Conservation (phyloP, 345 rosid species). For the Geranium rotundifolium region DNA sequence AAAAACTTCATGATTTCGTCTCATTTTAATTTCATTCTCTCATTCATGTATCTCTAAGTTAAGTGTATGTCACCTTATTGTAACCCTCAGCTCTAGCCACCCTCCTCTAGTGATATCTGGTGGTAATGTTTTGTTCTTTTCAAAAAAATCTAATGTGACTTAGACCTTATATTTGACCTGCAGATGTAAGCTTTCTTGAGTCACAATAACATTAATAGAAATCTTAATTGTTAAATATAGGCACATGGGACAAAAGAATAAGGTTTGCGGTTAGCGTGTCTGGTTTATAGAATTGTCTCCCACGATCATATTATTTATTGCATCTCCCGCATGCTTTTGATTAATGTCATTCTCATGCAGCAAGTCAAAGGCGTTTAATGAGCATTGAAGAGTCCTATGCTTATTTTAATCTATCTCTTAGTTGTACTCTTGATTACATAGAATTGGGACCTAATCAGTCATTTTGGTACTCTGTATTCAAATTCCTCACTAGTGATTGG, state of each 20-base stretch:
- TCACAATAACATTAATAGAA: too few species aligned
- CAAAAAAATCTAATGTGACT: too few species aligned
- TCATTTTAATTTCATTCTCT: too few species aligned
- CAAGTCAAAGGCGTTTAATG: conserved; percentile 11
- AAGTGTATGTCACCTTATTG: too few species aligned
- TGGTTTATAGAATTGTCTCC: conserved; percentile 13
- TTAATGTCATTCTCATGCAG: conserved; percentile 12
- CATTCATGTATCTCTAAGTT: too few species aligned
- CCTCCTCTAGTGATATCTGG: too few species aligned
- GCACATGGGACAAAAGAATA: conserved; percentile 12
- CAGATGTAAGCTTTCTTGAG: too few species aligned
- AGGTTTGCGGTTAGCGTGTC: conserved; percentile 29
- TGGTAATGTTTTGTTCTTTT: too few species aligned
- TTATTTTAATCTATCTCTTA: conserved; percentile 26
- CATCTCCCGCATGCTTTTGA: conserved; percentile 12
- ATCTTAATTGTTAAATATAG: too few species aligned
- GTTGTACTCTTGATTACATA: conserved; percentile 37
- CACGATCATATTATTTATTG: conserved; percentile 24
- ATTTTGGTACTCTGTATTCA: conserved; percentile 15
- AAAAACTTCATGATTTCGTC: too few species aligned
- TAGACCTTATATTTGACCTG: too few species aligned
- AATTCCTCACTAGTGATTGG: conserved; percentile 10
- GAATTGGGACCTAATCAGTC: conserved; percentile 17
- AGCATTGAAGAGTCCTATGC: conserved; percentile 2
- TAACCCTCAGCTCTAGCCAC: too few species aligned